Evolutionary conservation across 2,329 filamentous ascomycete species (phyloP).

Genomic region (Aspergillus awamori): DNA sequence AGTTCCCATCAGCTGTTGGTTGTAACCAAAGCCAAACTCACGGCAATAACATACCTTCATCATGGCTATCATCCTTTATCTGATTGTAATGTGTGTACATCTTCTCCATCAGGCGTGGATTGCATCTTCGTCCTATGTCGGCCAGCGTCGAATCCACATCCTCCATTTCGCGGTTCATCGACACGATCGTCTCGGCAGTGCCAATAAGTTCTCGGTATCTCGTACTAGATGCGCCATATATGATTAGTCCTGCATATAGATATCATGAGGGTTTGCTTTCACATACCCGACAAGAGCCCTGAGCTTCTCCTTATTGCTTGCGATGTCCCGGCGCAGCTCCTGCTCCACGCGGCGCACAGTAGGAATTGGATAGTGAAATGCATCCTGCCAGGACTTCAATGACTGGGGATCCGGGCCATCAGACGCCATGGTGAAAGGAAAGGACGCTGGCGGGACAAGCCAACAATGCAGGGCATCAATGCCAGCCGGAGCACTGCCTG

Average conservation of each 20-base stretch:
- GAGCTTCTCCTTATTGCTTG: slow-evolving; percentile 67
- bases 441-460: slow-evolving; percentile 15
- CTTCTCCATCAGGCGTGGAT: slow-evolving; percentile 67
- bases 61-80: slow-evolving; percentile 41
- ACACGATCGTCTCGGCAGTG: slow-evolving; percentile 90
- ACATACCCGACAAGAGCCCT: slow-evolving; percentile 66
- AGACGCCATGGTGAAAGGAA: slow-evolving; percentile 49
- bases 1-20: slow-evolving; percentile 29
- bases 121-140: slow-evolving; percentile 75
- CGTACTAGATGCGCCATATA: slow-evolving; percentile 46
- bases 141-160: slow-evolving; percentile 71
- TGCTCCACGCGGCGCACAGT: slow-evolving; percentile 65
- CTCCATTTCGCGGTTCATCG: slow-evolving; percentile 80
- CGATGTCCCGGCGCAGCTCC: slow-evolving; percentile 64
- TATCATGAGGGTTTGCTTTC: not conserved
- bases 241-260: slow-evolving; percentile 11
- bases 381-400: slow-evolving; percentile 67
- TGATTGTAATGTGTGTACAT: slow-evolving; percentile 64
- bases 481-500: not conserved
- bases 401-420: slow-evolving; percentile 60
- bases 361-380: slow-evolving; percentile 67
- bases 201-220: slow-evolving; percentile 87
- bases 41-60: slow-evolving; percentile 33
- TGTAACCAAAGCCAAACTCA: not conserved
- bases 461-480: slow-evolving; percentile 10